phyloP scores from a whole-genome alignment of 2,329 filamentous ascomycete genomes.

The Diplocarpon mali region DNA sequence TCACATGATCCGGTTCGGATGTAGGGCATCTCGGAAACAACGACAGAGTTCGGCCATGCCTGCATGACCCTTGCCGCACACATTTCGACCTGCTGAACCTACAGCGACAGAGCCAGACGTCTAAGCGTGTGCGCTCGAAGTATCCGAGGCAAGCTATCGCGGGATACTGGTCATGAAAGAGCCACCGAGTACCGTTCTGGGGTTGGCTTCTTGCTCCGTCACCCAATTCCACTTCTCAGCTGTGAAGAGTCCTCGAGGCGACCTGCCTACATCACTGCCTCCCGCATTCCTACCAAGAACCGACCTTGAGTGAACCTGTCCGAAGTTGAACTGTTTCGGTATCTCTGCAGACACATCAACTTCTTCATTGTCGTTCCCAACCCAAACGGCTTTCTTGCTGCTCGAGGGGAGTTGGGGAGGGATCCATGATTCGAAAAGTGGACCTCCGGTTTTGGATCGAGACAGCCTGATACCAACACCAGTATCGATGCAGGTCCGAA shows the following conservation, averaged over 20 bases:
- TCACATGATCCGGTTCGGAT: no score
- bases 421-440: slow-evolving; percentile 21
- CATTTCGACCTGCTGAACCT: no score
- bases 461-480: slow-evolving; percentile 20
- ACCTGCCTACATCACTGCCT: slow-evolving; percentile 37
- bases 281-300: slow-evolving; percentile 38
- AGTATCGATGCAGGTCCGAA: slow-evolving; percentile 43
- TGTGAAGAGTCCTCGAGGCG: slow-evolving; percentile 44
- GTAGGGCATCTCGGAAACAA: no score
- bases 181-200: slow-evolving; percentile 1
- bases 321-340: slow-evolving; percentile 29
- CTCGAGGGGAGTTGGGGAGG: background rate
- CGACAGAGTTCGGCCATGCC: no score
- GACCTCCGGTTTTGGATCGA: slow-evolving; percentile 18
- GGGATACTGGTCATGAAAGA: slow-evolving; percentile 4
- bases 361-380: slow-evolving; percentile 13
- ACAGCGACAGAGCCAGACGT: no score
- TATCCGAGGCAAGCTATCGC: background rate
- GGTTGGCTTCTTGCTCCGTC: slow-evolving; percentile 14
- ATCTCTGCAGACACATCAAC: slow-evolving; percentile 11
- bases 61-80: no score
- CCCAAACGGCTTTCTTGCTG: slow-evolving; percentile 15
- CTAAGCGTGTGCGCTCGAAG: no score
- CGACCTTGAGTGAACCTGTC: slow-evolving; percentile 39
- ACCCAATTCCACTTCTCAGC: slow-evolving; percentile 49